A percentile compares a stretch with the other conserved stretches of the same genome.
These are phyloP conservation scores for Lasiodiplodia hormozganensis DNA, from an alignment of 2,329 filamentous ascomycete genomes.

Conservation along the genomic window DNA sequence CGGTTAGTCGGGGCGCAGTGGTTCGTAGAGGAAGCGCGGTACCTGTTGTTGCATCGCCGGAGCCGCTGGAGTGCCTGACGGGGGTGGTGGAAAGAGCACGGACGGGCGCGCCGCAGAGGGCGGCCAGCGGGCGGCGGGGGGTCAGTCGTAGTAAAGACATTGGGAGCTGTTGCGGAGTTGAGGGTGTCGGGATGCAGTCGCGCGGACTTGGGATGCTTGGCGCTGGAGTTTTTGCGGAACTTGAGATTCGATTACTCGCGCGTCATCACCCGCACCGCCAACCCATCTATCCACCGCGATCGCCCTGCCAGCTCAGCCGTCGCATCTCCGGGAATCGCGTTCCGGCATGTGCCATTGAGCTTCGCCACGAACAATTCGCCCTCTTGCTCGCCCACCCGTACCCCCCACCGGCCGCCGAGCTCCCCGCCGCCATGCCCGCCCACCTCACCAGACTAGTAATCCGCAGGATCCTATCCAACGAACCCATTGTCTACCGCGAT, in stretches of 20 bases:
- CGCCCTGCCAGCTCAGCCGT: background rate
- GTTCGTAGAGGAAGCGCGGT: background rate
- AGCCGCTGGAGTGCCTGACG: background rate
- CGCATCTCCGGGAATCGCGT: background rate
- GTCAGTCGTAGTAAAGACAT: slow-evolving; percentile 15
- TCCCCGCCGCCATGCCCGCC: slow-evolving; percentile 59
- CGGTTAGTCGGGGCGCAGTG: background rate
- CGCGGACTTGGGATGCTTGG: slow-evolving; percentile 18
- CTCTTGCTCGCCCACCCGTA: background rate
- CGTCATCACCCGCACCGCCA: slow-evolving; percentile 5
- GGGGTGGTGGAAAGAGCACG: slow-evolving; percentile 21
- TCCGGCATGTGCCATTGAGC: slow-evolving; percentile 20
- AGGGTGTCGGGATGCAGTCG: background rate
- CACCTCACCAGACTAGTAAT: slow-evolving; percentile 67
- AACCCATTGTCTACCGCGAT: slow-evolving; percentile 55
- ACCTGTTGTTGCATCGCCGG: slow-evolving; percentile 4
- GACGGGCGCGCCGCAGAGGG: background rate
- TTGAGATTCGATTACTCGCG: slow-evolving; percentile 2
- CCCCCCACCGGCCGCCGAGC: background rate
- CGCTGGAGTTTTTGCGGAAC: slow-evolving; percentile 25
- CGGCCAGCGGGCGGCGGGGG: background rate
- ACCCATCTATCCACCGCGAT: background rate
- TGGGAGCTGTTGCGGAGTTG: background rate
- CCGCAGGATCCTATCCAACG: slow-evolving; percentile 62
- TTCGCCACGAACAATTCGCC: background rate